Base-by-base conservation (phyloP, 305 asterid species). In the Rubia balearica region DNA sequence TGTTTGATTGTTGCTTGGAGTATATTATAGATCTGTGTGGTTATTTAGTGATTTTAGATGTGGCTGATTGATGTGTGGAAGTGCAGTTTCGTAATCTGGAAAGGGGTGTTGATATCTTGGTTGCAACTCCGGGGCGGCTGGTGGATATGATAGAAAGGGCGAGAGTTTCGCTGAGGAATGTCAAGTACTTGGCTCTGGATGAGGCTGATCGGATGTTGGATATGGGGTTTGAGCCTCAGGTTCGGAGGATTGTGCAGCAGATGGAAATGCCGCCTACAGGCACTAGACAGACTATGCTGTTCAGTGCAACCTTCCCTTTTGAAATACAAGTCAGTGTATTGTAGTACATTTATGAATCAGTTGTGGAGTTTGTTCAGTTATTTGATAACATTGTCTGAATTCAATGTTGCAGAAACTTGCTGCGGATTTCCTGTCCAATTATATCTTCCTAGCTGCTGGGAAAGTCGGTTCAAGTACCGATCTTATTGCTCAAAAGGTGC, bases 91-190 rank as follows among this genome's bases (percentile, higher is more conserved):
- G 87, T 21, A 81, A 69, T 74, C 81, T 91, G 79, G 87, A 75
- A 61, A 86, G 57, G 67, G 97, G 97, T 19, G 97, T 89, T 43
- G 97, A 91, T 67, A 83, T 91, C 61, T 71, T 89, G 80, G 96
- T 91, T 51, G 97, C 96, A 0, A 91, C 97, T n/a, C 97, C 97
- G 11, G 97, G 97, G 4, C 82, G 97, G 11, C 78, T 91, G 69
- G 86, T 86, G 8, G 97, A 91, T 70, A 61, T 91, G 88, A 80
- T 91, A 0, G 96, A 89, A 73, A 76, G 88, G 67, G 51, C 68
- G 33, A 86, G 46, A 51, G 85, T 89, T 63, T 84, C 88, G 14
- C 77, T 91, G 5, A 75, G 49, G 65, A 81, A 77, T 42, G 80
- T 91, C 12, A 87, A 83, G 71, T 89, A 85, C 73, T 80, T 91